These are phyloP conservation scores for Penicillium atrosanguineum DNA, from an alignment of 495 filamentous ascomycete species.

Conservation along the genomic window DNA sequence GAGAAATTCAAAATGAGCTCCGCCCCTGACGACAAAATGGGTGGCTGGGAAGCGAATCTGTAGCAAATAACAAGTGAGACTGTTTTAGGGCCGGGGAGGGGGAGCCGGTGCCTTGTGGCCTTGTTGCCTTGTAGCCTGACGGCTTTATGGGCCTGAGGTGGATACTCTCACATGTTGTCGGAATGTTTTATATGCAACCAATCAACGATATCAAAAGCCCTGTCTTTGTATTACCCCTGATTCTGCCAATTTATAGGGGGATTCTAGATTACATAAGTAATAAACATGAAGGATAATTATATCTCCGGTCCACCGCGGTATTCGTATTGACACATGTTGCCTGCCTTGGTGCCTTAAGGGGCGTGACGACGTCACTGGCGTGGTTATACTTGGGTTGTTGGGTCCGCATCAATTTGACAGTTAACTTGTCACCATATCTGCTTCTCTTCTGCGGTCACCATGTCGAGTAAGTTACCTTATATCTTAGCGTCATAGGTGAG, in stretches of 20 bases:
- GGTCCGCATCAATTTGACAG: not conserved
- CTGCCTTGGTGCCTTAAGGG: slow-evolving; percentile 2
- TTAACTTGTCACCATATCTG: not conserved
- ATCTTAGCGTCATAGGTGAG: not conserved
- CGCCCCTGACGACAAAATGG: not conserved
- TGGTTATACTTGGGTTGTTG: slow-evolving; percentile 1
- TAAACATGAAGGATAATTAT: too few relatives aligned
- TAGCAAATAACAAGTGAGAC: not conserved
- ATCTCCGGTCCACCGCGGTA: too few relatives aligned
- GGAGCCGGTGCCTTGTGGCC: not conserved
- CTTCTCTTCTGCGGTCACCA: slow-evolving; percentile 2
- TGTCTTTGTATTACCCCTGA: too few relatives aligned
- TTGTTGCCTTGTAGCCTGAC: not conserved
- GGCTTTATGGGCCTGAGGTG: not conserved
- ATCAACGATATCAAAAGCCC: too few relatives aligned
- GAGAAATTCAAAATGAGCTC: not conserved
- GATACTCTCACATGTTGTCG: not conserved
- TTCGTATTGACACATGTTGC: not conserved
- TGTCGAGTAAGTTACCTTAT: slow-evolving; percentile 21
- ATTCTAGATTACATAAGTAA: too few relatives aligned
- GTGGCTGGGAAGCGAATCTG: not conserved
- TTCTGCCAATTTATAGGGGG: too few relatives aligned
- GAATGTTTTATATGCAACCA: too few relatives aligned
- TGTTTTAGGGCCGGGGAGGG: not conserved
- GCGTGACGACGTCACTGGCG: slow-evolving; percentile 20